A percentile compares a stretch with the other conserved stretches of the same genome.
Conservation (phyloP, 176 grass and related monocot species). For the Bolboschoenus planiculmis region DNA sequence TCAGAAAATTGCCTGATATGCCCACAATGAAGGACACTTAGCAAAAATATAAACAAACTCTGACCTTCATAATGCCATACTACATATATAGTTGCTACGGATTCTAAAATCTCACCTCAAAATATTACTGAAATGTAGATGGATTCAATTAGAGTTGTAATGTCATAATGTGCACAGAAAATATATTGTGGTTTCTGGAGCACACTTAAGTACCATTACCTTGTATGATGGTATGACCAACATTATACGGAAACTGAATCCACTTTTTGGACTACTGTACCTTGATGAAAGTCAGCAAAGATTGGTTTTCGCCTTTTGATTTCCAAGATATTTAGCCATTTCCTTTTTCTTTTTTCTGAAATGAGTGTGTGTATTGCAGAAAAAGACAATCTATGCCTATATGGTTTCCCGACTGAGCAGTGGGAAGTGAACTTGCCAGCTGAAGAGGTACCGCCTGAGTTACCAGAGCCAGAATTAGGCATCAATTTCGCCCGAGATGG, state of each 20-base stretch:
- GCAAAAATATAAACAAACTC: not conserved
- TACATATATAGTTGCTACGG: not conserved
- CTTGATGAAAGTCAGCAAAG: not conserved
- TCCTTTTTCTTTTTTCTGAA: not conserved
- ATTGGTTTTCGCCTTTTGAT: not conserved
- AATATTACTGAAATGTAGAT: not conserved
- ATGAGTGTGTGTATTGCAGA: too few species aligned
- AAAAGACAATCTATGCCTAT: constrained; percentile 92
- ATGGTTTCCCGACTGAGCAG: constrained; percentile 88
- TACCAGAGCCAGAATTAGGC: constrained; percentile 87
- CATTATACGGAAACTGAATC: not conserved
- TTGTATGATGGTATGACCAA: not conserved
- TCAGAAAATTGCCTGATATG: not conserved
- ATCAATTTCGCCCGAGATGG: constrained; percentile 97
- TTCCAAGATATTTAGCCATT: not conserved
- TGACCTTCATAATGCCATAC: not conserved
- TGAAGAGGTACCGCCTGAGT: constrained; percentile 91
- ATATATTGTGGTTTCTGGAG: not conserved
- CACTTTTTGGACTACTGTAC: not conserved
- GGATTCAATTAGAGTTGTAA: not conserved
- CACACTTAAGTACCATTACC: not conserved
- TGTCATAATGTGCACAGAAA: not conserved
- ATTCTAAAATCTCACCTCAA: not conserved
- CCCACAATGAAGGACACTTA: not conserved
- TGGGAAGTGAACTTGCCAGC: constrained; percentile 99